Evolutionary conservation across 1,284 basidiomycete species (phyloP), one percentile per base, ranked within the genome.

Genomic region (Moesziomyces aphidis): DNA sequence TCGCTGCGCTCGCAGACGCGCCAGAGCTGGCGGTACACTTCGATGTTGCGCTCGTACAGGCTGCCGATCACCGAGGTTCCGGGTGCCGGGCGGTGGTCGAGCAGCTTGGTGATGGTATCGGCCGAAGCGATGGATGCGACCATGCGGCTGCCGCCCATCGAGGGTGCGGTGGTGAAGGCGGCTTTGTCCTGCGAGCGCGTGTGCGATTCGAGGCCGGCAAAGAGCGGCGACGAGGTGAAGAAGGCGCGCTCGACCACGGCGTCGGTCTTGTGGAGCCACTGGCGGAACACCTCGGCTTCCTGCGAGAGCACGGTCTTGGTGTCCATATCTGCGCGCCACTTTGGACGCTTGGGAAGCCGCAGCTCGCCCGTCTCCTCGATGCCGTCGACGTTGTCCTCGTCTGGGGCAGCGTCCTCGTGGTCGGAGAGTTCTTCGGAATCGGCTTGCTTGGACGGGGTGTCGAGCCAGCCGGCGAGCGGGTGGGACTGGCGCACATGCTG

Each of bases 1-100:
- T 93, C 89, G 1, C 92, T 93, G 63, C 88, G 90, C 28, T 80
- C 78, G 52, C 68, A 64, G 3, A 80, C 78, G 24, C 78, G 64
- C 78, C 78, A 80, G 4, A 80, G 74, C 55, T 80, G 78, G 10
- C 73, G 71, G 36, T 73, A 78, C 4, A 80, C 78, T 48, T 73
- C 73, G 45, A 80, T 63, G 51, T 80, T 80, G 52, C 78, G 70
- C 45, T 80, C 78, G 68, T 74, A 78, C 23, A 91, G 91, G 0
- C 92, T 91, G 1, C 91, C 89, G 39, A 10, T 61, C 50, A 77
- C 51, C 10, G 89, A 89, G 87, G 90, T 89, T 24, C 75, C 75
- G 6, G 81, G 76, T 44, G 78, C 51, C 28, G 55, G 74, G 19
- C 64, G 55, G 54, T 73, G 67, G 0, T 47, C 42, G 45, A 67